Conservation (phyloP, 2,329 filamentous ascomycete species). For the Curvularia sp. region DNA sequence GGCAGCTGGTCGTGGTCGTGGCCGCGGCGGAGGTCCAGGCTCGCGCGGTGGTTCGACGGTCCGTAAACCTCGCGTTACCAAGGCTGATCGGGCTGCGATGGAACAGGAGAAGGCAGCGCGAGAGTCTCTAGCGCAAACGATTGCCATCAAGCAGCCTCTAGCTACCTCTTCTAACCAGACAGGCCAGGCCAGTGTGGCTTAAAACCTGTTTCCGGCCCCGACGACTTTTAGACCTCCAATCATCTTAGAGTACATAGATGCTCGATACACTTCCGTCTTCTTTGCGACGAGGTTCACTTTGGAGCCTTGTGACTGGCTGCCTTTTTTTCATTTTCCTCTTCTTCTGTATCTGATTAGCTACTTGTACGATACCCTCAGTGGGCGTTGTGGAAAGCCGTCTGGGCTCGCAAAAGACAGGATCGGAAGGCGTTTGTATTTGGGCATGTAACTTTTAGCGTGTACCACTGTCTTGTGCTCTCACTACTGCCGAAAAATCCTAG, state of each 20-base stretch:
- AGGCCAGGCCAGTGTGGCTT: constrained; percentile 21
- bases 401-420: constrained; percentile 13
- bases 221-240: background rate
- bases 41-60: constrained; percentile 76
- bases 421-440: constrained; percentile 11
- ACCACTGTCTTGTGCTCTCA: background rate
- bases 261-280: background rate
- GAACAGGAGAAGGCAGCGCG: constrained; percentile 82
- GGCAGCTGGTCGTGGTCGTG: constrained; percentile 51
- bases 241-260: background rate
- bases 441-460: background rate
- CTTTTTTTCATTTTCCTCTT: constrained; percentile 2
- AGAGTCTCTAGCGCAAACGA: constrained; percentile 59
- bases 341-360: constrained; percentile 16
- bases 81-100: constrained; percentile 80
- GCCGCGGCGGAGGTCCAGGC: constrained; percentile 65
- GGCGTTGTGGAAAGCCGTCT: constrained; percentile 9
- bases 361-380: constrained; percentile 28
- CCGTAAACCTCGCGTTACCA: constrained; percentile 84
- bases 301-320: background rate
- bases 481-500: constrained; percentile 9
- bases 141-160: constrained; percentile 35
- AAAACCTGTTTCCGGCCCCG: constrained; percentile 1
- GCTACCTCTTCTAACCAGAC: constrained; percentile 20
- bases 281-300: background rate